Conservation (phyloP, 2,329 filamentous ascomycete genomes). For the Leptographium procerum region DNA sequence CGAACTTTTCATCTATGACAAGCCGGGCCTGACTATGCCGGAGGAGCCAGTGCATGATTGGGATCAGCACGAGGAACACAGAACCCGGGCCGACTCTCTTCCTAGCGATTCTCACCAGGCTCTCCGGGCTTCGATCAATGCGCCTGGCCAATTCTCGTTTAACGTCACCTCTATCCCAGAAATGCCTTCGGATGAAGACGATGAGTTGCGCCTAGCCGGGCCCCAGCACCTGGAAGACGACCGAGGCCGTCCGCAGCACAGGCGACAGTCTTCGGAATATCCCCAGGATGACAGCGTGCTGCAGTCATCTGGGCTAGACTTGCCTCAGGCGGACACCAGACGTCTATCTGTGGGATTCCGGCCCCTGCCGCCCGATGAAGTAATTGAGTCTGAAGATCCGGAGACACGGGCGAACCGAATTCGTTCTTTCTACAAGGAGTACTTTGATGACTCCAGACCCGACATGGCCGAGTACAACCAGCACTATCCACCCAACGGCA, state of each 20-base stretch:
- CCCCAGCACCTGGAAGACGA: conserved; percentile 8
- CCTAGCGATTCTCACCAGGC: background rate
- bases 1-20: conserved; percentile 14
- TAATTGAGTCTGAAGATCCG: conserved; percentile 70
- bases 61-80: background rate
- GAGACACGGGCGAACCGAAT: conserved; percentile 94
- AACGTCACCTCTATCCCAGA: conserved; percentile 17
- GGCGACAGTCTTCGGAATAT: conserved; percentile 18
- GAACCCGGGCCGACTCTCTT: background rate
- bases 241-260: conserved; percentile 10
- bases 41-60: background rate
- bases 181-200: conserved; percentile 18
- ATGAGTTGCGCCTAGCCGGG: conserved; percentile 2
- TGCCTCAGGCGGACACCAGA: conserved; percentile 43
- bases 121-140: background rate
- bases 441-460: conserved; percentile 75
- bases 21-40: background rate
- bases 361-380: conserved; percentile 77
- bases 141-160: background rate
- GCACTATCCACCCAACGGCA: conserved; percentile 12
- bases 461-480: conserved; percentile 18
- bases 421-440: conserved; percentile 98
- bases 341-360: conserved; percentile 63
- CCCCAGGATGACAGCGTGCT: conserved; percentile 10
- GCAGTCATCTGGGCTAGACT: conserved; percentile 29